Base-by-base conservation (phyloP, 768 basidiomycete species). In the Amanita subjunquillea region DNA sequence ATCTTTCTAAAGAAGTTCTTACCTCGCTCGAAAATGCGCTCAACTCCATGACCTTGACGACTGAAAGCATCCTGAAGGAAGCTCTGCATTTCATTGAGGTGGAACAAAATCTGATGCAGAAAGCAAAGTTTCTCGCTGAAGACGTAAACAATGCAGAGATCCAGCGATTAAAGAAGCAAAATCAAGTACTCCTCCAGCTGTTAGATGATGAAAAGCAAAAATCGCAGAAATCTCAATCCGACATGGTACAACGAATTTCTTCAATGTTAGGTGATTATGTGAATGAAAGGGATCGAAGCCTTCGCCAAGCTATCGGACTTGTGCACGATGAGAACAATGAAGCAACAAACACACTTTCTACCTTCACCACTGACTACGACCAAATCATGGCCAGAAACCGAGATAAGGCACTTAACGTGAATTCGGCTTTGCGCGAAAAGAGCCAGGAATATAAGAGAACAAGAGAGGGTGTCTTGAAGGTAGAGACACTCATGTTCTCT, bases 241-340 rank as follows among this genome's bases (percentile, higher is more conserved):
- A 87, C 38, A 65, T 95, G 10, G 65, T 93, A n/a, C 76, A 84
- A 39, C 83, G 82, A 37, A 74, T 95, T 47, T 85, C 87, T 0
- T 72, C 72, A 3, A 72, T 93, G 57, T 68, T 96, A 2, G 80
- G 77, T 9, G 83, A 78, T 25, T 94, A 86, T 64, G 75, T 83
- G 29, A 67, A 76, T 40, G 76, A 83, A 44, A 79, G 87, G 27
- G 85, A 93, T 61, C 70, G 73, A 13, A 79, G 78, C 17, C 68
- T 92, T 49, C 73, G 76, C 38, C 77, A 80, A 25, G 76, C 80
- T 1, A 72, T 89, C 48, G 69, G 68, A 1, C 62, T 67, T 39
- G 67, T 88, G 23, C 73, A 77, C 36, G 69, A 70, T 22, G 79
- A 73, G 44, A 89, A 91, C 57, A 62, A 60, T 17, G 69, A 77